Percentiles rank a stretch among this genome's conserved stretches.
phyloP scores from a whole-genome alignment of 83 land plant genomes.

The Picea abies region DNA sequence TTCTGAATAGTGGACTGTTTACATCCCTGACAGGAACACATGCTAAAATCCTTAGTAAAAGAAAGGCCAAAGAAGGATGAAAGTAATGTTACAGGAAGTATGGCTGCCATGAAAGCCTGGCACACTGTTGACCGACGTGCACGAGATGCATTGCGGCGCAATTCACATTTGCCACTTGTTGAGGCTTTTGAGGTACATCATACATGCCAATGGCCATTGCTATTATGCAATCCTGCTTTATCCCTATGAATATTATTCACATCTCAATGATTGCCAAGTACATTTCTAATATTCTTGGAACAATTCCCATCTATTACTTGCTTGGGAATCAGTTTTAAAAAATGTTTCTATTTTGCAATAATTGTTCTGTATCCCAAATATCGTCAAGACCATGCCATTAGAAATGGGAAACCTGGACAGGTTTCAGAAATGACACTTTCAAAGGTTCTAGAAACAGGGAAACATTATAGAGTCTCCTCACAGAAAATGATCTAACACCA shows the following conservation, averaged over 20 bases:
- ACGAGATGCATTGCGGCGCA: conserved; percentile 75
- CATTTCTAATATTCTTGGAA: not conserved
- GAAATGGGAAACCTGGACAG: too few relatives aligned
- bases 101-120: conserved; percentile 78
- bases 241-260: too few relatives aligned
- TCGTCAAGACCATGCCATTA: not conserved
- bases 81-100: conserved; percentile 27
- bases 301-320: not conserved
- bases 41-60: not conserved
- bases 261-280: too few relatives aligned
- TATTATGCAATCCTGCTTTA: too few relatives aligned
- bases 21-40: not conserved
- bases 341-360: not conserved
- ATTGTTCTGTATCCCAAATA: not conserved
- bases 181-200: conserved; percentile 73
- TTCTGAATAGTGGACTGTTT: conserved; percentile 14
- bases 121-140: conserved; percentile 65
- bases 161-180: conserved; percentile 57
- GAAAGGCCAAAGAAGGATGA: conserved; percentile 15
- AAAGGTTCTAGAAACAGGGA: too few relatives aligned
- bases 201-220: not conserved
- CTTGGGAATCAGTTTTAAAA: not conserved
- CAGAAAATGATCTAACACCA: too few relatives aligned
- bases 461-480: too few relatives aligned
- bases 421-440: too few relatives aligned